phyloP scores from a whole-genome alignment of 2,329 filamentous ascomycete species.

The Pseudocercospora musae region DNA sequence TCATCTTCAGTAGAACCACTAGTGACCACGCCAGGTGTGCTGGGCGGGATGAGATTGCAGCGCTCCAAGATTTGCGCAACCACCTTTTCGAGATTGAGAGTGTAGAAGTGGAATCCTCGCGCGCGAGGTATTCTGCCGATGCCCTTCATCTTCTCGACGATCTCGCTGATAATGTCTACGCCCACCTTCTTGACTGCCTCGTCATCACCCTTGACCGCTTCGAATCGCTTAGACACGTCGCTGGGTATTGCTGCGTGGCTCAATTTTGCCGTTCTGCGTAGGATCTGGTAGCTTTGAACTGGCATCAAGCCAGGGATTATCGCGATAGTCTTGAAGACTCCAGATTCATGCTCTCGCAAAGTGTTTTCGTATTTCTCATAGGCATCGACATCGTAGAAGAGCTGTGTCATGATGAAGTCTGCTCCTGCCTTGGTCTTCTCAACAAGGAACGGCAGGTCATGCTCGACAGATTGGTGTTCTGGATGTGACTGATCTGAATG shows the following conservation, averaged over 20 bases:
- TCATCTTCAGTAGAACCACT: constrained; percentile 39
- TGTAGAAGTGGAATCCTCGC: constrained; percentile 94
- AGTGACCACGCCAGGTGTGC: constrained; percentile 37
- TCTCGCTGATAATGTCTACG: constrained; percentile 77
- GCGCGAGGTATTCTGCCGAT: constrained; percentile 53
- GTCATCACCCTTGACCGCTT: constrained; percentile 72
- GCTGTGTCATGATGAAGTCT: constrained; percentile 97
- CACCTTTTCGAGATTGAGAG: constrained; percentile 91
- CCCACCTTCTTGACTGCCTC: constrained; percentile 77
- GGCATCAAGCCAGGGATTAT: constrained; percentile 97
- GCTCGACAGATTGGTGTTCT: constrained; percentile 62
- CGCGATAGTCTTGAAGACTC: constrained; percentile 77
- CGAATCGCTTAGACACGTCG: constrained; percentile 65
- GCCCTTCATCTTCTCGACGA: constrained; percentile 74
- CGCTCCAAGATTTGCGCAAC: constrained; percentile 90
- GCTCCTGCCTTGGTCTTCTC: constrained; percentile 90
- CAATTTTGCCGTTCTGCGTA: constrained; percentile 88
- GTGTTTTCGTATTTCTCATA: constrained; percentile 76
- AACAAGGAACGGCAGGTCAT: constrained; percentile 80
- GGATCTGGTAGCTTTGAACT: constrained; percentile 94
- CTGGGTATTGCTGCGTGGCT: constrained; percentile 82
- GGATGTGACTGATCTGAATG: constrained; percentile 90
- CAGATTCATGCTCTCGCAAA: constrained; percentile 76
- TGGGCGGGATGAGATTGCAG: constrained; percentile 71
- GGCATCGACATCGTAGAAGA: constrained; percentile 87